phyloP scores from a whole-genome alignment of 2,329 filamentous ascomycete species.

The Fusarium sp. region DNA sequence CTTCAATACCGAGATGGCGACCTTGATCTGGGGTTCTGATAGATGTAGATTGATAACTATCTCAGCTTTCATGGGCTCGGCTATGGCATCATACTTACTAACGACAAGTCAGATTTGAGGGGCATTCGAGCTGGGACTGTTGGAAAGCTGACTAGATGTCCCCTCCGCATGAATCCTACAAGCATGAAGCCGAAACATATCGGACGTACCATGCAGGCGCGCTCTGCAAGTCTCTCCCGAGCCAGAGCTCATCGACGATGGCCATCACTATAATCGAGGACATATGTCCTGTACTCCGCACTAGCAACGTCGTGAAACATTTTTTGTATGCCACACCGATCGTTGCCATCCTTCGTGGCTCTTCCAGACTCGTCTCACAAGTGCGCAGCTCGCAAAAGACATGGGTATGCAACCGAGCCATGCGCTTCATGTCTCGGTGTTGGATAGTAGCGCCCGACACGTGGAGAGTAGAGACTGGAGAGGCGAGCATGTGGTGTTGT shows the following conservation, averaged over 20 bases:
- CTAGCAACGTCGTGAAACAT: neutral
- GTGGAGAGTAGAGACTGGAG: constrained; percentile 1
- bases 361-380: neutral
- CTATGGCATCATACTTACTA: neutral
- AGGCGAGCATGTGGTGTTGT: neutral
- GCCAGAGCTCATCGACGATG: neutral
- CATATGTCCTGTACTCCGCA: neutral
- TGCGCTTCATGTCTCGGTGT: neutral
- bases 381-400: neutral
- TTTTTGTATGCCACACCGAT: neutral
- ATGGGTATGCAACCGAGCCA: constrained; percentile 2
- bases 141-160: neutral
- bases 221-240: neutral
- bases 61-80: neutral
- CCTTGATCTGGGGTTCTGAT: neutral
- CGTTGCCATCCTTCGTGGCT: neutral
- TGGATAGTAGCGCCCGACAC: neutral
- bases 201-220: constrained; percentile 2
- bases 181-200: constrained; percentile 7
- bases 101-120: neutral
- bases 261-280: neutral
- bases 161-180: neutral
- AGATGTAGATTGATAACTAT: neutral
- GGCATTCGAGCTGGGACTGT: neutral
- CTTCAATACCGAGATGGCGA: neutral